phyloP scores from a whole-genome alignment of 805 yeast species.

The Candida parachauliodes region DNA sequence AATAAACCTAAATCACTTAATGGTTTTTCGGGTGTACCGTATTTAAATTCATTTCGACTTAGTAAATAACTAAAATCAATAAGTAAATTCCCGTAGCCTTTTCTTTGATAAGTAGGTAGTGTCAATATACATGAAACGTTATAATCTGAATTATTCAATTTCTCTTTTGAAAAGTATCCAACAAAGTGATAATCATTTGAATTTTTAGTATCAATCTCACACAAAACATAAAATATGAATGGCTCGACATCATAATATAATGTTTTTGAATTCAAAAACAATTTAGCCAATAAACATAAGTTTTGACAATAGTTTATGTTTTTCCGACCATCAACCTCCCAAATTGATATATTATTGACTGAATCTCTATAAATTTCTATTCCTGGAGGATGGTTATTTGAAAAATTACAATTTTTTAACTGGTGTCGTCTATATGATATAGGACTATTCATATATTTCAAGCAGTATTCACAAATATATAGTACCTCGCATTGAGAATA shows the following conservation, averaged over 20 bases:
- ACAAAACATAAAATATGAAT: constrained; percentile 80
- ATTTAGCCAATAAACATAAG: constrained; percentile 81
- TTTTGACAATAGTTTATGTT: constrained; percentile 83
- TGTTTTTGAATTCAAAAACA: constrained; percentile 87
- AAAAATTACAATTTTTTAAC: constrained; percentile 58
- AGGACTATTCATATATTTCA: constrained; percentile 73
- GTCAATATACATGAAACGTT: constrained; percentile 91
- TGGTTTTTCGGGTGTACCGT: constrained; percentile 96
- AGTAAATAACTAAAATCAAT: constrained; percentile 87
- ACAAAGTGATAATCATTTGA: constrained; percentile 64
- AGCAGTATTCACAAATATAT: constrained; percentile 79
- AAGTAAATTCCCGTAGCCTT: constrained; percentile 84
- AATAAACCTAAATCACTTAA: constrained; percentile 79
- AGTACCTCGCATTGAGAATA: constrained; percentile 60
- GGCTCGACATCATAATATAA: constrained; percentile 95
- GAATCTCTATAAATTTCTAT: constrained; percentile 38
- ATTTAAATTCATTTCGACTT: constrained; percentile 67
- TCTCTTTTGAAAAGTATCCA: constrained; percentile 93
- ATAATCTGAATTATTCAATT: constrained; percentile 67
- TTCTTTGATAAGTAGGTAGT: constrained; percentile 79
- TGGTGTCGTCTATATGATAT: constrained; percentile 67
- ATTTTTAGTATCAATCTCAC: constrained; percentile 54
- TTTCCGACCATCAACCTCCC: constrained; percentile 76
- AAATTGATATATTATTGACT: constrained; percentile 26
- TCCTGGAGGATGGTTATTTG: constrained; percentile 62